Base-by-base conservation (phyloP, 2,329 filamentous ascomycete genomes). In the Huntiella bhutanensis region DNA sequence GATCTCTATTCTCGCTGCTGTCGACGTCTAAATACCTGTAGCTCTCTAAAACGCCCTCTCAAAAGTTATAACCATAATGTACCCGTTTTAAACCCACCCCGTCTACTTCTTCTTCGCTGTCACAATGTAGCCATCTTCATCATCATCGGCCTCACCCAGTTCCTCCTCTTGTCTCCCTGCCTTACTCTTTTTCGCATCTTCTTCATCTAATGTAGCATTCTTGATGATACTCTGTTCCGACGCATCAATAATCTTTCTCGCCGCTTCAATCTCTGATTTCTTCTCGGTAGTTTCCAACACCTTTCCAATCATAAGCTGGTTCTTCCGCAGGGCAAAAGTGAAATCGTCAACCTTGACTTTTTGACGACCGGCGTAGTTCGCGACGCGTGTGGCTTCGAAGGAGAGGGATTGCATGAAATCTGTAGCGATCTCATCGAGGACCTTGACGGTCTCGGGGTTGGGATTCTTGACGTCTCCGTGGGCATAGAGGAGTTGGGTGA, bases 341-440 rank as follows among this genome's bases (percentile, higher is more conserved):
- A 98, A 94, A 62, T 98, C 91, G 57, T 95, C 88, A 56, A 93
- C 83, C 62, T 98, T 98, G 64, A 98, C 86, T 65, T 98, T 98
- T 56, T 93, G 84, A 2, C 91, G 82, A 0, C 86, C 81, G 2
- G 82, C 78, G 62, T 93, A 84, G 60, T 83, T 78, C 1, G 91
- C 91, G 45, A 80, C 79, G 39, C 83, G 77, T 4, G 86, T 84
- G 3, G 91, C 88, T 58, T 85, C 80, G 65, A 93, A 91, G 63
- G 83, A 88, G 46, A 91, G 79, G 60, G 91, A 85, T 59, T 93
- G 85, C 59, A 96, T 84, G 68, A 93, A 95, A 66, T 96, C 91
- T 52, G 87, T 94, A 51, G 94, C 76, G 55, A 96, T 88, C 64
- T 95, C 87, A 67, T 96, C 91, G 43, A 96, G 78, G 44, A 88